phyloP scores from a whole-genome alignment of 495 filamentous ascomycete species.

The Talaromyces borbonicus region DNA sequence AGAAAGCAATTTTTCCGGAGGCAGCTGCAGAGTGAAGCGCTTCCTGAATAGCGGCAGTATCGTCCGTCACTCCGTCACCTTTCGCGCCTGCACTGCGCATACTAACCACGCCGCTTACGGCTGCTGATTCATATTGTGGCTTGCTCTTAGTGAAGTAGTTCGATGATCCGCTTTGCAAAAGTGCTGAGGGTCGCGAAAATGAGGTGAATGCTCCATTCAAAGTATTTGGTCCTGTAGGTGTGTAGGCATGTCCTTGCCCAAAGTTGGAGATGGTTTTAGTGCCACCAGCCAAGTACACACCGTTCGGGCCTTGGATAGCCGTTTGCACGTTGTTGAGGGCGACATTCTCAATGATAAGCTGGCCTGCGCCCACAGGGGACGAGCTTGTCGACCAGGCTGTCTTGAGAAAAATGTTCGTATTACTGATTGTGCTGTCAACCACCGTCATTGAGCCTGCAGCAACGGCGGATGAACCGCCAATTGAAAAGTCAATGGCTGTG shows the following conservation, averaged over 20 bases:
- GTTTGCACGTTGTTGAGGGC: slow-evolving; percentile 48
- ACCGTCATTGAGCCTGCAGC: slow-evolving; percentile 40
- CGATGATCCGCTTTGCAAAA: slow-evolving; percentile 27
- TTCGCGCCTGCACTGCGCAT: slow-evolving; percentile 48
- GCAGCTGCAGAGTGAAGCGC: slow-evolving; percentile 30
- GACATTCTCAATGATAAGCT: slow-evolving; percentile 60
- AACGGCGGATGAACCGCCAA: slow-evolving; percentile 24
- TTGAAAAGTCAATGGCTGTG: slow-evolving; percentile 40
- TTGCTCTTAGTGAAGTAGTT: slow-evolving; percentile 42
- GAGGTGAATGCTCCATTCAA: slow-evolving; percentile 32
- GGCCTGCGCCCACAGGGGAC: slow-evolving; percentile 37
- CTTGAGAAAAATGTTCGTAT: slow-evolving; percentile 53
- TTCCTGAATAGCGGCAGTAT: slow-evolving; percentile 41
- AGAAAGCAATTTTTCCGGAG: slow-evolving; percentile 36
- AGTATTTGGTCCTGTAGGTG: slow-evolving; percentile 26
- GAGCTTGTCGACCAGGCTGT: slow-evolving; percentile 34
- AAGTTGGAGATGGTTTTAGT: slow-evolving; percentile 43
- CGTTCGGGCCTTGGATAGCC: slow-evolving; percentile 46
- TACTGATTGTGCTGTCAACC: slow-evolving; percentile 48
- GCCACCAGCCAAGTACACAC: slow-evolving; percentile 48
- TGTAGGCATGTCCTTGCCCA: slow-evolving; percentile 46
- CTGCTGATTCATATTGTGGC: slow-evolving; percentile 43
- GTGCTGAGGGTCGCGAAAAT: slow-evolving; percentile 23
- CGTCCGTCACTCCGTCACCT: slow-evolving; percentile 66
- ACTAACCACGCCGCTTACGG: slow-evolving; percentile 46